Evolutionary conservation across 1,284 basidiomycete species (phyloP).

Genomic region (Leccinum solheimii): DNA sequence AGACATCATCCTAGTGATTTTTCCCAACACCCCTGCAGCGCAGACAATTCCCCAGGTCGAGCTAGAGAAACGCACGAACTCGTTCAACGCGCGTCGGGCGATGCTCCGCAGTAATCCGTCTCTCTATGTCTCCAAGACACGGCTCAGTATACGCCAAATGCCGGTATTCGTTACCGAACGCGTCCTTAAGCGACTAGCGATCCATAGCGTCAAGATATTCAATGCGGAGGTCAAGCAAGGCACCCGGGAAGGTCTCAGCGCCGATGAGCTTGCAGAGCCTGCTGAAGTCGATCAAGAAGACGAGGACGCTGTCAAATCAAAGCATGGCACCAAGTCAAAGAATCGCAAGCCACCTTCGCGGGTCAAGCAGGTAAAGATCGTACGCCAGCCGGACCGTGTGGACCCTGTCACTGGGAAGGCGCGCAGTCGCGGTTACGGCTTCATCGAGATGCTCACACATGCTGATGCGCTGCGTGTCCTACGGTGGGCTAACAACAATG

Average conservation of each 20-base stretch:
- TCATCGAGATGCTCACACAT: slow-evolving; percentile 88
- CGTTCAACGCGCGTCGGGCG: slow-evolving; percentile 79
- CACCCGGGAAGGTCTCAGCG: slow-evolving; percentile 58
- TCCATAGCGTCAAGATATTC: slow-evolving; percentile 80
- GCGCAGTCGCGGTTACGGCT: slow-evolving; percentile 92
- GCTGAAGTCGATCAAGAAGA: slow-evolving; percentile 23
- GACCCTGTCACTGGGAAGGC: slow-evolving; percentile 87
- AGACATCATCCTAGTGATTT: slow-evolving; percentile 62
- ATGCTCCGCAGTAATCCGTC: slow-evolving; percentile 90
- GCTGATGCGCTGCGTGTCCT: slow-evolving; percentile 89
- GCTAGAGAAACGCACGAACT: slow-evolving; percentile 78
- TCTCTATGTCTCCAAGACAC: slow-evolving; percentile 91
- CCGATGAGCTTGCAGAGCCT: slow-evolving; percentile 67
- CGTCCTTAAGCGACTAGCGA: slow-evolving; percentile 84
- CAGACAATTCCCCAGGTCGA: slow-evolving; percentile 68
- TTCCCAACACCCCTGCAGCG: slow-evolving; percentile 83
- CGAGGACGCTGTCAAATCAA: slow-evolving; percentile 32
- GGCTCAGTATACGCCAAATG: slow-evolving; percentile 90
- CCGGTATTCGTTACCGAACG: slow-evolving; percentile 90
- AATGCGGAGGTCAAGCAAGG: slow-evolving; percentile 76
- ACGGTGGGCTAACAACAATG: slow-evolving; percentile 93
- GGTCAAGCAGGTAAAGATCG: slow-evolving; percentile 88
- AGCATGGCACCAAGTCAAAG: slow-evolving; percentile 35
- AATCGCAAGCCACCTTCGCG: slow-evolving; percentile 48
- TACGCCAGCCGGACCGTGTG: slow-evolving; percentile 83